Evolutionary conservation across 176 grass and related monocot species (phyloP), one percentile per base, ranked within the genome.

Genomic region (Bromus sterilis): DNA sequence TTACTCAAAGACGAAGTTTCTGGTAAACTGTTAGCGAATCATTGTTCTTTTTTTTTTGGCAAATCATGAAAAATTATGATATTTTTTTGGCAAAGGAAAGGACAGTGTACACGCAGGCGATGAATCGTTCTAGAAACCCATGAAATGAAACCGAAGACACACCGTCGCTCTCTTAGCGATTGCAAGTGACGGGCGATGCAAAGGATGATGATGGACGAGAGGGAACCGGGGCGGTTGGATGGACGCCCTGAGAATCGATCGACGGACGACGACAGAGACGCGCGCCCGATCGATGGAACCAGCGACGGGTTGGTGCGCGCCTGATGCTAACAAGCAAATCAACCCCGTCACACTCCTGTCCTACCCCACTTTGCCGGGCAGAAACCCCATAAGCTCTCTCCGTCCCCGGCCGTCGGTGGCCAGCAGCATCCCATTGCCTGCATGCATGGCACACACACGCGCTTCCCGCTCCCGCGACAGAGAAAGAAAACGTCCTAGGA

Each of bases 361-460:
- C 66, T 70, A 0, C 44, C 11, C 3, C 49, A 0, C 18, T 72
- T 24, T 44, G 51, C 24, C 2, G 20, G 25, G 49, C 66, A 71
- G 5, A 34, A 20, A 31, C 26, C n/a, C n/a, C n/a, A n/a, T n/a
- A n/a, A n/a, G n/a, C n/a, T n/a, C n/a, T n/a, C n/a, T n/a, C n/a
- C n/a, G n/a, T n/a, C n/a, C 10, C 37, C 71, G 11, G 10, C 26
- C 75, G 80, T 84, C 86, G 86, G 81, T 79, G 81, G 75, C 80
- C 75, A 66, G 36, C 75, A 88, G 16, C 16, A 28, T 39, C 16
- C 4, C n/a, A n/a, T n/a, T 5, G 5, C 64, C 23, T 12, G 2
- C 64, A 37, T 37, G 64, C 35, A 69, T 36, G 37, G 66, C 11
- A 2, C 44, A 48, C 5, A 14, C n/a, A 36, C 63, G 36, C 63